These are phyloP conservation scores for Ceratocystis variospora DNA, from an alignment of 2,329 filamentous ascomycete species.

Conservation along the genomic window DNA sequence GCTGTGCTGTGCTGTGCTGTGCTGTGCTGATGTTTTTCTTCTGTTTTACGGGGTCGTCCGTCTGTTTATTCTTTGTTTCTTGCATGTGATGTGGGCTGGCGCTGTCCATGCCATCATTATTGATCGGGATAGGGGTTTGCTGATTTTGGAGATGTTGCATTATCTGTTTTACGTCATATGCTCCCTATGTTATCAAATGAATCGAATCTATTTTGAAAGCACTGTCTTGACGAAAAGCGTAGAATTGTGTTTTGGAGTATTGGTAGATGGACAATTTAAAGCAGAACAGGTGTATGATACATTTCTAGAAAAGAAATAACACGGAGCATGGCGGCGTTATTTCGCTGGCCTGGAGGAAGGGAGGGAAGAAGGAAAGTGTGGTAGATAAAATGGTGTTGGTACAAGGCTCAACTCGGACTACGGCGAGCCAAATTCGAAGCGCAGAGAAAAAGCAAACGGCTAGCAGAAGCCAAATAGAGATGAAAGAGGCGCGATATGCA, in stretches of 20 bases:
- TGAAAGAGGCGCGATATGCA: neutral
- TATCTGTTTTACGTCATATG: neutral
- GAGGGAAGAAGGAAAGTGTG: neutral
- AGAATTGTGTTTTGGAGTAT: neutral
- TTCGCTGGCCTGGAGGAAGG: neutral
- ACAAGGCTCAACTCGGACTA: neutral
- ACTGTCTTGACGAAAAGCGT: neutral
- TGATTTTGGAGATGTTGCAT: neutral
- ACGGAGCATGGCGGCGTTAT: neutral
- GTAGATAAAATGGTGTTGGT: neutral
- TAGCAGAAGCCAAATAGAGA: neutral
- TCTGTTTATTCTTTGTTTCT: neutral
- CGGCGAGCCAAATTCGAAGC: neutral
- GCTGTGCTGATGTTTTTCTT: neutral
- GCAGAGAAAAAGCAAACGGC: neutral
- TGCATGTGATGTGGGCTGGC: neutral
- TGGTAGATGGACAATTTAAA: neutral
- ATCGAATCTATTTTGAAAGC: conserved; percentile 2
- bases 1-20: neutral
- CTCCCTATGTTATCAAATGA: neutral
- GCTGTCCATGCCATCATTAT: neutral
- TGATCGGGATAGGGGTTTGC: neutral
- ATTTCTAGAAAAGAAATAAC: neutral
- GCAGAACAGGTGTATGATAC: neutral
- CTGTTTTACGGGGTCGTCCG: neutral